These are phyloP conservation scores for Saccharomyces hybrid DNA, from an alignment of 1,139 yeast genomes.

Conservation along the genomic window DNA sequence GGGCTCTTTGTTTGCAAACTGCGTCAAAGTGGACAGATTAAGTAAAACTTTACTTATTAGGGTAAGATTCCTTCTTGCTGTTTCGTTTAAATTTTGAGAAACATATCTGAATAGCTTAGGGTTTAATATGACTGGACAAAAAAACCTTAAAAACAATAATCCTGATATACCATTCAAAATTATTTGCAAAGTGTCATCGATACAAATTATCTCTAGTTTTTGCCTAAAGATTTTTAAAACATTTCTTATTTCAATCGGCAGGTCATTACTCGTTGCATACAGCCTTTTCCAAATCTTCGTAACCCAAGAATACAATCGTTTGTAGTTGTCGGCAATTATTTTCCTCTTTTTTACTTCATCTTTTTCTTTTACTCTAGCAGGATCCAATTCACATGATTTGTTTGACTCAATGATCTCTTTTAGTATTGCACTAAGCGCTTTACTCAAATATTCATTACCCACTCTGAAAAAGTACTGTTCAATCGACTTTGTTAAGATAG, in stretches of 20 bases:
- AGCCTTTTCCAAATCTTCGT: slow-evolving; percentile 69
- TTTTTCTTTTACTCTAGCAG: slow-evolving; percentile 40
- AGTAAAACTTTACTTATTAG: slow-evolving; percentile 74
- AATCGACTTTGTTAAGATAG: slow-evolving; percentile 70
- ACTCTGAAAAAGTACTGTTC: slow-evolving; percentile 70
- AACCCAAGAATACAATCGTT: slow-evolving; percentile 47
- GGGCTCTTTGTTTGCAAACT: slow-evolving; percentile 76
- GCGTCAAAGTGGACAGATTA: slow-evolving; percentile 69
- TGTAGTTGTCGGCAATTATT: slow-evolving; percentile 45
- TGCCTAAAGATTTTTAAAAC: slow-evolving; percentile 53
- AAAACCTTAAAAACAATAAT: slow-evolving; percentile 73
- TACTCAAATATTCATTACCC: slow-evolving; percentile 73
- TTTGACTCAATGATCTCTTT: slow-evolving; percentile 45
- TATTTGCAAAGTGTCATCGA: slow-evolving; percentile 45
- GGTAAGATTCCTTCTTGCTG: slow-evolving; percentile 69
- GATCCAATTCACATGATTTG: slow-evolving; percentile 70
- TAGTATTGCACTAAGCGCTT: slow-evolving; percentile 64
- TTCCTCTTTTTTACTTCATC: slow-evolving; percentile 35
- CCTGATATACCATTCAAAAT: slow-evolving; percentile 71
- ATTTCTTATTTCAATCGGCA: slow-evolving; percentile 62
- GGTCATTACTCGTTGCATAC: slow-evolving; percentile 59
- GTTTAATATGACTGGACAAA: slow-evolving; percentile 85
- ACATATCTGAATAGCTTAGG: slow-evolving; percentile 78
- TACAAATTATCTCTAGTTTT: slow-evolving; percentile 52
- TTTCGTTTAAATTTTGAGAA: slow-evolving; percentile 61